These are phyloP conservation scores for Geotrichum aggregatum DNA, from an alignment of 1,139 yeast species.

Conservation along the genomic window DNA sequence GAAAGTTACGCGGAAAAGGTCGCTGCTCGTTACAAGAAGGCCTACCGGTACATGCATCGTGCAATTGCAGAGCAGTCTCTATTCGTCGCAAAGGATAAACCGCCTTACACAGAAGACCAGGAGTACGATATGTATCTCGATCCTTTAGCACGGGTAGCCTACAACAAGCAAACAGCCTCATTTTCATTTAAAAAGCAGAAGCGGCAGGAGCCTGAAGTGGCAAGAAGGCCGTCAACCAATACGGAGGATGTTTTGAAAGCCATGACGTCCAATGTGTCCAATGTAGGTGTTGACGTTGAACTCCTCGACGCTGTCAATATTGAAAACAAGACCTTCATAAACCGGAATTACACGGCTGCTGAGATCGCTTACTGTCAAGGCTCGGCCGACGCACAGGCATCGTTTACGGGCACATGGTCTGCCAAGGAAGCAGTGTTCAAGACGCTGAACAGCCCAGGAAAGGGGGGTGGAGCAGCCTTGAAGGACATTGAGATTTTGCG, in stretches of 20 bases:
- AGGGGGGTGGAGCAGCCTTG: conserved; percentile 93
- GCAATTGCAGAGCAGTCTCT: conserved; percentile 86
- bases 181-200: conserved; percentile 45
- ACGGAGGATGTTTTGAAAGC: conserved; percentile 42
- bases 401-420: conserved; percentile 97
- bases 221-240: conserved; percentile 27
- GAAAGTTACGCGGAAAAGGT: conserved; percentile 68
- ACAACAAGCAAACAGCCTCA: conserved; percentile 50
- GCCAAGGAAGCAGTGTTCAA: conserved; percentile 99
- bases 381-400: conserved; percentile 71
- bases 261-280: conserved; percentile 45
- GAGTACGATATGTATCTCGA: conserved; percentile 90
- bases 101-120: conserved; percentile 86
- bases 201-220: conserved; percentile 23
- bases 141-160: conserved; percentile 81
- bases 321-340: conserved; percentile 80
- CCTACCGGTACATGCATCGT: conserved; percentile 94
- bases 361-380: conserved; percentile 72
- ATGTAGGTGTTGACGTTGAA: conserved; percentile 97
- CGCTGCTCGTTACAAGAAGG: conserved; percentile 74
- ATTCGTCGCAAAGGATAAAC: conserved; percentile 87
- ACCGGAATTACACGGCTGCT: conserved; percentile 78
- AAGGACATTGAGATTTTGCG: conserved; percentile 83
- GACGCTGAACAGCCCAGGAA: conserved; percentile 79
- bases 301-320: conserved; percentile 73